phyloP scores from a whole-genome alignment of 2,329 filamentous ascomycete species.

The Thelonectria discophora region DNA sequence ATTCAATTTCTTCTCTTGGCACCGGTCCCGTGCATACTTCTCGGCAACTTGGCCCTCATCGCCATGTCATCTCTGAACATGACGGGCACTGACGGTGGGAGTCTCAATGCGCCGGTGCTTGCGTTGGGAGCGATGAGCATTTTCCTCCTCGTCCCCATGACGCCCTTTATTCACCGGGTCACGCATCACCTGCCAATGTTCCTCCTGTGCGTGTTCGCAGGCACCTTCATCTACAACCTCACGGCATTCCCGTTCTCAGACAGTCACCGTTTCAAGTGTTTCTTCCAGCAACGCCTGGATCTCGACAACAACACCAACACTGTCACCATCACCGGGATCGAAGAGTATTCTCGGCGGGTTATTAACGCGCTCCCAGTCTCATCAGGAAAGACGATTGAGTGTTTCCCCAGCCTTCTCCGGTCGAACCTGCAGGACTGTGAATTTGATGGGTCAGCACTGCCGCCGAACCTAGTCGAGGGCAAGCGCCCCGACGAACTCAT shows the following conservation, averaged over 20 bases:
- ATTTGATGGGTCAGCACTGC: slow-evolving; percentile 69
- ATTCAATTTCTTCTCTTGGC: slow-evolving; percentile 84
- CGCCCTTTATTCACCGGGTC: slow-evolving; percentile 87
- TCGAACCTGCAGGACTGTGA: slow-evolving; percentile 69
- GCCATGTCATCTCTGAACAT: slow-evolving; percentile 78
- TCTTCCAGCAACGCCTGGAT: slow-evolving; percentile 84
- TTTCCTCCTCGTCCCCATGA: slow-evolving; percentile 76
- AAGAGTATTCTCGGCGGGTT: slow-evolving; percentile 72
- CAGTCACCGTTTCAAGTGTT: slow-evolving; percentile 82
- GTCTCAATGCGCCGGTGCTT: slow-evolving; percentile 76
- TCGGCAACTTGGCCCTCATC: slow-evolving; percentile 79
- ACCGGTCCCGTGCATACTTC: slow-evolving; percentile 79
- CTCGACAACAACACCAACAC: slow-evolving; percentile 76
- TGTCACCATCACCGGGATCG: slow-evolving; percentile 74
- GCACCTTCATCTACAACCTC: slow-evolving; percentile 86
- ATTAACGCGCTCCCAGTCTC: slow-evolving; percentile 76
- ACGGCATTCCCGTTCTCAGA: slow-evolving; percentile 87
- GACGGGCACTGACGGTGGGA: slow-evolving; percentile 84
- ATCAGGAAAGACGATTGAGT: slow-evolving; percentile 67
- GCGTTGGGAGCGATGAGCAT: slow-evolving; percentile 73
- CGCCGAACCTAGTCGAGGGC: slow-evolving; percentile 68
- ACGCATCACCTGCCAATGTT: slow-evolving; percentile 84
- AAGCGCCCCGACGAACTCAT: slow-evolving; percentile 66
- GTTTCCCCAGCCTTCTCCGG: slow-evolving; percentile 53
- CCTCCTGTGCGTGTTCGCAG: slow-evolving; percentile 75